Conservation (phyloP, 495 filamentous ascomycete genomes). For the Neurospora hispaniola region DNA sequence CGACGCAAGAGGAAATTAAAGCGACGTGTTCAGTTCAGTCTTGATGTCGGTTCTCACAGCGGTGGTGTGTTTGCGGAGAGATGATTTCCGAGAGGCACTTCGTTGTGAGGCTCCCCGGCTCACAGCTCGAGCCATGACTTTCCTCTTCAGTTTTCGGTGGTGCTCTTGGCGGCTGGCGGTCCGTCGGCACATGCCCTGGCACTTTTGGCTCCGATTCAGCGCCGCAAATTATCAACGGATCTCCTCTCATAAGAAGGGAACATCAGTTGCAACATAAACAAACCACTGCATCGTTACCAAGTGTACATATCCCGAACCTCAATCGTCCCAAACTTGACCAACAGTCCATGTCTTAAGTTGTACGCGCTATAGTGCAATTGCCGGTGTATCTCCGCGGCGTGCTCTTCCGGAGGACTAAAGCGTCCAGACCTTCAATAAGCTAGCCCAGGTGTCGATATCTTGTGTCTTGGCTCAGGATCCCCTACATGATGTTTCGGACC, state of each 20-base stretch:
- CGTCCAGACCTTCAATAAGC: neutral
- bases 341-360: constrained; percentile 11
- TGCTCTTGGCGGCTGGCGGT: neutral
- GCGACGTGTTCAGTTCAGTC: no score
- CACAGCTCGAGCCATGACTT: neutral
- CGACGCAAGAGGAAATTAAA: neutral
- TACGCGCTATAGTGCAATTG: constrained; percentile 20
- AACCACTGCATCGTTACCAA: constrained; percentile 1
- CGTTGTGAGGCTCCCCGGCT: neutral
- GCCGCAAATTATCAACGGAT: constrained; percentile 7
- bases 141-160: neutral
- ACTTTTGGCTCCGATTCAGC: neutral
- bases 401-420: neutral
- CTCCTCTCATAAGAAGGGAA: neutral
- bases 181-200: neutral
- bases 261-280: neutral
- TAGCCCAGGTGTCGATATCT: neutral
- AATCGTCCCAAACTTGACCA: constrained; percentile 16
- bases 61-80: neutral
- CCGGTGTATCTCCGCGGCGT: constrained; percentile 15
- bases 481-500: neutral
- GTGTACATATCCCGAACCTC: constrained; percentile 12
- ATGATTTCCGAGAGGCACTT: neutral
- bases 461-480: neutral
- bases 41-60: neutral